A percentile compares a stretch with the other conserved stretches of the same genome.
phyloP scores from a whole-genome alignment of 1,139 yeast species.

The Candida pseudoviswanathii region DNA sequence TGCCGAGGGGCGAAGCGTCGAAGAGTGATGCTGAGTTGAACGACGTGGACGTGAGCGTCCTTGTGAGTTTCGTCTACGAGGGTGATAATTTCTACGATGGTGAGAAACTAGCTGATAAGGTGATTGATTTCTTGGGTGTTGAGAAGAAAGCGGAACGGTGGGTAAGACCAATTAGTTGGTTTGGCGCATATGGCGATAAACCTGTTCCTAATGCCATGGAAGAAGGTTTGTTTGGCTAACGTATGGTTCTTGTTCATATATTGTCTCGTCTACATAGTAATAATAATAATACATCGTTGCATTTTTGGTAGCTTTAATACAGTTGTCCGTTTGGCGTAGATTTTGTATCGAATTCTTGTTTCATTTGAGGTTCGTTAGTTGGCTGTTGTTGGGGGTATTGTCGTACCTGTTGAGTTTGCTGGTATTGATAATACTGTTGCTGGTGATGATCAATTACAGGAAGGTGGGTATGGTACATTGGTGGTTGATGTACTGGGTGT shows the following conservation, averaged over 20 bases:
- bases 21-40: not conserved
- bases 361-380: not conserved
- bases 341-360: not conserved
- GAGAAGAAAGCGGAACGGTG: conserved; percentile 26
- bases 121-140: conserved; percentile 32
- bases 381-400: not conserved
- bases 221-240: conserved; percentile 72
- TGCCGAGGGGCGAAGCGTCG: conserved; percentile 7
- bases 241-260: not conserved
- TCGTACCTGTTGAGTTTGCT: not conserved
- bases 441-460: not conserved
- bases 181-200: conserved; percentile 76
- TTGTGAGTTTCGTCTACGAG: conserved; percentile 70
- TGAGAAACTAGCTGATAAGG: conserved; percentile 47
- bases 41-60: conserved; percentile 21
- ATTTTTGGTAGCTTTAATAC: not conserved
- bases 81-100: conserved; percentile 89
- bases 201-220: conserved; percentile 70
- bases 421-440: not conserved
- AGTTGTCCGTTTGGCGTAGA: not conserved
- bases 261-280: not conserved
- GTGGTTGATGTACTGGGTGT: not conserved
- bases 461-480: not conserved
- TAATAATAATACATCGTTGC: not conserved
- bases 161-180: conserved; percentile 76